Base-by-base conservation (phyloP, 2,329 filamentous ascomycete species). In the Phialemonium atrogriseum region DNA sequence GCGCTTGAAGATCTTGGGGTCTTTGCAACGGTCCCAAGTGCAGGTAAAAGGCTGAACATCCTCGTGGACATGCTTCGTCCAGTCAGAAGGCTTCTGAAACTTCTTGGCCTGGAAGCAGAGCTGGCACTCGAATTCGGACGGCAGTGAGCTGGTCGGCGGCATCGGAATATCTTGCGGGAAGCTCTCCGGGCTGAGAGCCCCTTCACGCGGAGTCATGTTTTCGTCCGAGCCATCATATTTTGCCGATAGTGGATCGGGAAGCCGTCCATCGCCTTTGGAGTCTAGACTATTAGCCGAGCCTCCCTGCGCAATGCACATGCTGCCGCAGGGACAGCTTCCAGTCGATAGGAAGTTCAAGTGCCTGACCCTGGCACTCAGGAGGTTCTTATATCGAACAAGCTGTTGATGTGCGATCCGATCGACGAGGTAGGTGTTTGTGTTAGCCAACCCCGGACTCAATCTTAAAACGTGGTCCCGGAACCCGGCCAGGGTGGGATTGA, bases 61-160 rank as follows among this genome's bases (percentile, higher is more conserved):
- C 56, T 94, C 88, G 46, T 94, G 85, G 1, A 95, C 84, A 49
- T 95, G 88, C 54, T 95, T 94, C 2, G 87, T 94, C 88, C 88
- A 95, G 56, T 95, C 88, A 0, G 87, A 94, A 11, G 87, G 88
- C 55, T 94, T 94, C 46, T 80, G 75, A 46, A 91, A 87, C 47
- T 78, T 85, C 64, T 91, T 94, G 32, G 78, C 71, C 44, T 80
- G 76, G 61, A 85, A 94, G 59, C 88, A 94, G 14, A 94, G 64
- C 22, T 83, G 80, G 45, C 88, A 95, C 60, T 95, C 88, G 39
- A 94, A 89, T 49, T 89, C 79, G 4, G 87, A 85, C 1, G 88
- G 88, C 6, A 95, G 68, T 11, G 73, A 72, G 36, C 65, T 70
- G 3, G 85, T 80, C 2, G 85, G 86, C 5, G 88, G 88, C 56